These are phyloP conservation scores for Rhododendron molle DNA, from an alignment of 148 eudicot species.

Conservation along the genomic window DNA sequence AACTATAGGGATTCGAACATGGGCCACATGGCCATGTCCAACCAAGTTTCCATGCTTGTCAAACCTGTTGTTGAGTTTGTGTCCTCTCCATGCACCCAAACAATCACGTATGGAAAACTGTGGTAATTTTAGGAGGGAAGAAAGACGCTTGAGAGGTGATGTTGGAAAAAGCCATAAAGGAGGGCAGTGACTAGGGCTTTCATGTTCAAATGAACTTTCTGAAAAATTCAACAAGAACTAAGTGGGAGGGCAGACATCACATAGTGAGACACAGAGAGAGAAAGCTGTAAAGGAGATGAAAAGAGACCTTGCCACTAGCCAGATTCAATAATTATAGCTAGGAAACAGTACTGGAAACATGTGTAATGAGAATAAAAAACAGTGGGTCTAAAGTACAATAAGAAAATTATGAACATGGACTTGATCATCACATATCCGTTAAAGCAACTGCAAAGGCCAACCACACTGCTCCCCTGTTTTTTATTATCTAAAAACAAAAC, in stretches of 20 bases:
- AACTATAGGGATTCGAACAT: no score
- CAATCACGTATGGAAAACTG: neutral
- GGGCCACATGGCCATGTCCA: no score
- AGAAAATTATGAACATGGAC: conserved; percentile 5
- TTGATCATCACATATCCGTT: conserved; percentile 10
- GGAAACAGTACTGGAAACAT: neutral
- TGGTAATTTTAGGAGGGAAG: neutral
- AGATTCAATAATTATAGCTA: neutral
- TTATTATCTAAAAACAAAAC: neutral
- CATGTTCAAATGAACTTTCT: neutral
- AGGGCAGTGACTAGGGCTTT: neutral
- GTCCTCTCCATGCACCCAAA: neutral
- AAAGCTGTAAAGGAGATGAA: conserved; percentile 15
- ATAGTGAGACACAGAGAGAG: neutral
- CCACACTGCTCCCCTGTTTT: neutral
- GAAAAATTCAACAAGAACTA: neutral
- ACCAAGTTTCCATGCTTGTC: no score
- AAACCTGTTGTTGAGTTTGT: neutral
- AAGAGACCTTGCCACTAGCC: conserved; percentile 11
- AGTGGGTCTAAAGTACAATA: neutral
- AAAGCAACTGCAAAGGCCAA: neutral
- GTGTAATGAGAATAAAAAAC: conserved; percentile 12
- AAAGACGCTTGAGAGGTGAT: neutral
- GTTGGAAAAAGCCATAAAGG: conserved; percentile 4
- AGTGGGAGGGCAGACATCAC: conserved; percentile 2